Conservation (phyloP, 1,284 basidiomycete genomes). For the Coniferiporia sulphurascens region DNA sequence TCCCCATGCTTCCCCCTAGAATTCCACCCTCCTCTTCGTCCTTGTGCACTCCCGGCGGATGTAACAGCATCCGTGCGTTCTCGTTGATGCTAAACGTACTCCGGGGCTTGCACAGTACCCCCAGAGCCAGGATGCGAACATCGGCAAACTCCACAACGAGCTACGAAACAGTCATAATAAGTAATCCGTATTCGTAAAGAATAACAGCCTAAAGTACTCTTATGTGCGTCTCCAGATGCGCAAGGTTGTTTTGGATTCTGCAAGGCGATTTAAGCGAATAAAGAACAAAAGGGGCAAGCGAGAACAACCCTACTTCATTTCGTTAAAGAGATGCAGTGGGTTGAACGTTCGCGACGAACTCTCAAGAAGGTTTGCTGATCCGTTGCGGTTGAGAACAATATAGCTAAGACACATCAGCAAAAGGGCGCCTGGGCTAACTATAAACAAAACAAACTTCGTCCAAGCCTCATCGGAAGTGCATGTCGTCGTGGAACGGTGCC, state of each 20-base stretch:
- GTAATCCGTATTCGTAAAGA: neutral
- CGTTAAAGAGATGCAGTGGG: constrained; percentile 60
- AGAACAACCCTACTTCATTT: constrained; percentile 67
- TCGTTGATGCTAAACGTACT: constrained; percentile 53
- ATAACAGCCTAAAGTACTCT: constrained; percentile 18
- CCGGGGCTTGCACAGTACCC: constrained; percentile 53
- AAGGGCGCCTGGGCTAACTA: neutral
- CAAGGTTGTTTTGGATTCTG: constrained; percentile 19
- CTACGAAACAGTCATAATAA: constrained; percentile 29
- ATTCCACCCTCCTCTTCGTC: constrained; percentile 18
- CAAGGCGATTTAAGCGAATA: constrained; percentile 1
- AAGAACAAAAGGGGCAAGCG: constrained; percentile 22
- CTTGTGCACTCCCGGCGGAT: constrained; percentile 56
- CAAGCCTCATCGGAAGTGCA: constrained; percentile 78
- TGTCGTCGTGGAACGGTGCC: constrained; percentile 57
- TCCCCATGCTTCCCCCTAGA: neutral
- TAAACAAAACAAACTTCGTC: constrained; percentile 54
- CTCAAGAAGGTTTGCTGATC: constrained; percentile 65
- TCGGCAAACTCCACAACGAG: constrained; percentile 65
- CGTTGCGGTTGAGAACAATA: constrained; percentile 67
- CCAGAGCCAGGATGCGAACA: constrained; percentile 67
- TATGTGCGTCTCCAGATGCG: constrained; percentile 22
- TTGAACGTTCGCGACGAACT: constrained; percentile 60
- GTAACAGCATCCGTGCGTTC: constrained; percentile 60
- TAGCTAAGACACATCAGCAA: constrained; percentile 41